Evolutionary conservation across 2,329 filamentous ascomycete genomes (phyloP).

Genomic region (Harringtonia aguacate): DNA sequence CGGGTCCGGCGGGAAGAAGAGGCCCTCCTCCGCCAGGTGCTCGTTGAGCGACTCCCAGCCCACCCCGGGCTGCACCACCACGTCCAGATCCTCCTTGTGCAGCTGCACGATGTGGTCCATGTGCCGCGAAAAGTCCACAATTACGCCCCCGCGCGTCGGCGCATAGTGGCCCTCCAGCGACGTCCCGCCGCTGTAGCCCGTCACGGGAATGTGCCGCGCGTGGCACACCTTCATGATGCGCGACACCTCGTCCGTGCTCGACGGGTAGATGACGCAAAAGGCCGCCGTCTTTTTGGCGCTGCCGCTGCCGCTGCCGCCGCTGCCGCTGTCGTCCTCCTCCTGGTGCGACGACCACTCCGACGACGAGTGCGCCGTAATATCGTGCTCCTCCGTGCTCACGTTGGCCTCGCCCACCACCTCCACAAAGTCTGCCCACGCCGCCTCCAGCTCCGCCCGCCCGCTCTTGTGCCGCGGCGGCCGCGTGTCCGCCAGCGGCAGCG

Average conservation of each 20-base stretch:
- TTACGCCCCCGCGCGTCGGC: conserved; percentile 66
- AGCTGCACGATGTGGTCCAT: conserved; percentile 75
- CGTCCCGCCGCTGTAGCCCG: conserved; percentile 78
- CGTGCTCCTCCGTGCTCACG: conserved; percentile 47
- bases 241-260: conserved; percentile 73
- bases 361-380: conserved; percentile 45
- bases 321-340: not conserved
- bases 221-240: conserved; percentile 84
- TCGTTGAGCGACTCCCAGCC: conserved; percentile 85
- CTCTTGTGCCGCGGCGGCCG: conserved; percentile 45
- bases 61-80: conserved; percentile 68
- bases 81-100: conserved; percentile 68
- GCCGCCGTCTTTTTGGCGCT: conserved; percentile 30
- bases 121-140: conserved; percentile 68
- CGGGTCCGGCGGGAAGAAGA: conserved; percentile 89
- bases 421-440: conserved; percentile 59
- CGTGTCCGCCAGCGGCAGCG: conserved; percentile 43
- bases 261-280: conserved; percentile 67
- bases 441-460: conserved; percentile 53
- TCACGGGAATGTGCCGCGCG: conserved; percentile 68
- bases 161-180: conserved; percentile 85
- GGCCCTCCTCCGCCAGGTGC: conserved; percentile 55
- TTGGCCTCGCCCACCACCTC: conserved; percentile 53
- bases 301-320: conserved; percentile 22
- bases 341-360: conserved; percentile 55